Evolutionary conservation across 106 monocot species (phyloP).

Genomic region (Vanilla planifolia): DNA sequence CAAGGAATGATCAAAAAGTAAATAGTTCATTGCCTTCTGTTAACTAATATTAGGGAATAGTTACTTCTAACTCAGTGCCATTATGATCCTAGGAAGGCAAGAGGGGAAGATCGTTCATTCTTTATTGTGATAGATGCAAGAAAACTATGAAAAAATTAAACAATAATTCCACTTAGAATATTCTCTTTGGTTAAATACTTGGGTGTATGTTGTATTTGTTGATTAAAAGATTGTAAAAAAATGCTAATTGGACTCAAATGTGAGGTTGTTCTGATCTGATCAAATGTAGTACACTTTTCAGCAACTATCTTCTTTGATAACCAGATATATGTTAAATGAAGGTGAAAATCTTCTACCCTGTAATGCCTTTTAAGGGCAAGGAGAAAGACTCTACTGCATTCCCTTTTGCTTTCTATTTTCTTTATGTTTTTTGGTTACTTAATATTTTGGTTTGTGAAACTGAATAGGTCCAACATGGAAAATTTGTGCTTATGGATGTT

Average conservation of each 20-base stretch:
- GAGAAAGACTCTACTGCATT: background rate
- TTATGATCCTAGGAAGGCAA: background rate
- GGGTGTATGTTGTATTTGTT: no score
- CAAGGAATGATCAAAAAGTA: constrained; percentile 91
- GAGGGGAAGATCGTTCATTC: background rate
- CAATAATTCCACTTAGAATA: no score
- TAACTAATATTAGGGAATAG: background rate
- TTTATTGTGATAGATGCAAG: background rate
- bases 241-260: no score
- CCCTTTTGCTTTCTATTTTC: background rate
- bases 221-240: no score
- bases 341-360: no score
- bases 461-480: constrained; percentile 64
- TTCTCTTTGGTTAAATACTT: no score
- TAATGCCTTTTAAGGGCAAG: no score
- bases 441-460: constrained; percentile 13
- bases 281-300: no score
- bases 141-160: no score
- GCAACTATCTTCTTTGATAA: no score
- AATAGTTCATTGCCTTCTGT: constrained; percentile 7
- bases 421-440: background rate
- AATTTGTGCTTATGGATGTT: constrained; percentile 95
- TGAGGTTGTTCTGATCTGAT: no score
- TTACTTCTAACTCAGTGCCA: background rate
- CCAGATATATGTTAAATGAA: no score